phyloP scores from a whole-genome alignment of 805 yeast species.

The Kodamaea nitidulidarum region DNA sequence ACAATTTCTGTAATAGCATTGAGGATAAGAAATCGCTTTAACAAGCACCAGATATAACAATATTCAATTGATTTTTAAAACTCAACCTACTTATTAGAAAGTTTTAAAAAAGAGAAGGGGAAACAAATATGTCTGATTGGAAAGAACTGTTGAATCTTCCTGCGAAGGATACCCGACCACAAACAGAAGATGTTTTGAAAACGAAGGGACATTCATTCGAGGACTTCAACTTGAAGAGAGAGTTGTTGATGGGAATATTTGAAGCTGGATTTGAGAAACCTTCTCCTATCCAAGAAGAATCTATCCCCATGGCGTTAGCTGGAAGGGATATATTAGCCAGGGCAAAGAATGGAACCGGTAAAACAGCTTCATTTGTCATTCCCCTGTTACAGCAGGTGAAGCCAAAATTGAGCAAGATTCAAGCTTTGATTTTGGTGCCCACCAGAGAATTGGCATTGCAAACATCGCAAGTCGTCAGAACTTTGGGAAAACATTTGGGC shows the following conservation, averaged over 20 bases:
- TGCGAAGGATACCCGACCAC: slow-evolving; percentile 85
- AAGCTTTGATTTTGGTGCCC: slow-evolving; percentile 90
- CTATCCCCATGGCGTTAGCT: slow-evolving; percentile 90
- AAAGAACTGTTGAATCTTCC: slow-evolving; percentile 73
- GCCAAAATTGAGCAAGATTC: slow-evolving; percentile 79
- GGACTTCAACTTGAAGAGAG: slow-evolving; percentile 87
- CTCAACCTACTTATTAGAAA: background rate
- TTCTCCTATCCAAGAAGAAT: slow-evolving; percentile 95
- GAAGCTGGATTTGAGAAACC: slow-evolving; percentile 99
- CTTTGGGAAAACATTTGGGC: slow-evolving; percentile 90
- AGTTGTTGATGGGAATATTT: slow-evolving; percentile 94
- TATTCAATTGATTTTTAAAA: background rate
- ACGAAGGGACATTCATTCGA: slow-evolving; percentile 91
- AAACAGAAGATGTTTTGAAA: slow-evolving; percentile 91
- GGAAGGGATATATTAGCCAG: slow-evolving; percentile 96
- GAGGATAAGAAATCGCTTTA: background rate
- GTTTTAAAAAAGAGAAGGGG: background rate
- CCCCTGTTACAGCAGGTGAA: slow-evolving; percentile 88
- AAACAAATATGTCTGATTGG: slow-evolving; percentile 44
- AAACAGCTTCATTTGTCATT: slow-evolving; percentile 94
- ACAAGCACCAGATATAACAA: background rate
- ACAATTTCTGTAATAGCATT: background rate
- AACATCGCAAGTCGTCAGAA: slow-evolving; percentile 94
- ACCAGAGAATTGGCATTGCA: slow-evolving; percentile 97
- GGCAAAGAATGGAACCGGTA: slow-evolving; percentile 98